Base-by-base conservation (phyloP, 805 yeast species). In the Starmerella roubikii region DNA sequence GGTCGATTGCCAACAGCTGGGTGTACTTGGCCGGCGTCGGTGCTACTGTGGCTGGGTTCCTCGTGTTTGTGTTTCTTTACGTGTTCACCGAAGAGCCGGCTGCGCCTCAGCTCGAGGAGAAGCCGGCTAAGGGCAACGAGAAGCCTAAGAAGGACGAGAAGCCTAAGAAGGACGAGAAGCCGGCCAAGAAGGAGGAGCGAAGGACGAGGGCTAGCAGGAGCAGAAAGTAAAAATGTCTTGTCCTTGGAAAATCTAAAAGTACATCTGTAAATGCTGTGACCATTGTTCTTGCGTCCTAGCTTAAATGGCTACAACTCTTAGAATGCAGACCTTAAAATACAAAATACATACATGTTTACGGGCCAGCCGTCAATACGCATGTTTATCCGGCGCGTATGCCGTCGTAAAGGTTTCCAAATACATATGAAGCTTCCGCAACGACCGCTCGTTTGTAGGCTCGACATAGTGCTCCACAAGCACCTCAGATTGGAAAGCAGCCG, bases 1-100 rank as follows among this genome's bases (percentile, higher is more conserved):
- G 91, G 88, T 82, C 80, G 44, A 88, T 91, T 53, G 68, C 94
- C 22, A 86, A 86, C 59, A 72, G 96, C 1, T 84, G 95, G 93
- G 84, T 86, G 37, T 91, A 91, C 57, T 61, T 88, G 45, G 67
- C 80, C 18, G 69, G 85, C 35, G 76, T 86, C 13, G 61, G 59
- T 3, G 61, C 76, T 25, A 94, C 93, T 18, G 73, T 78, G 23
- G 52, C 62, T 20, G 80, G 78, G 1, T 91, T 95, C 93, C 55
- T 84, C 33, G 48, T 74, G 21, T 88, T 91, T 57, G 74, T 82
- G n/a, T 59, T 72, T 27, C 65, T 77, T 46, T 86, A 74, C 60
- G 54, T 76, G 32, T 67, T 26, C 15, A n/a, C 15, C 15, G 29
- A 26, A 8, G 25, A 23, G 10, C 10, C 8, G 11, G 11, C 8